Conservation (phyloP, 1,284 basidiomycete species). For the Marasmius fiardii region DNA sequence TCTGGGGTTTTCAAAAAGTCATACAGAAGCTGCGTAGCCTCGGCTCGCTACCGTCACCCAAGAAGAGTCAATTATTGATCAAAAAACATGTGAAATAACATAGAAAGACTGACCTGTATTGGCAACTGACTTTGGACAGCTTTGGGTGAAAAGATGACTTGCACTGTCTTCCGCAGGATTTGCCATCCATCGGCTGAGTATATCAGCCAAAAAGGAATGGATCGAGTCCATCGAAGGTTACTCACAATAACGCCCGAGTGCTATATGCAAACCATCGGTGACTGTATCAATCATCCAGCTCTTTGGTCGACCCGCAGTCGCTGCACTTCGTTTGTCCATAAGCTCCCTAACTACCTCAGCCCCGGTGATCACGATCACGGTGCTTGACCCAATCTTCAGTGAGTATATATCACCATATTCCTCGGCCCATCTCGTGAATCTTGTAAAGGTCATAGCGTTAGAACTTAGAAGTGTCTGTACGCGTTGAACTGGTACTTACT, state of each 20-base stretch:
- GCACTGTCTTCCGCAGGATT: slow-evolving; percentile 24
- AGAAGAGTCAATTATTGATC: too few species aligned
- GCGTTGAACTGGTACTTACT: too few species aligned
- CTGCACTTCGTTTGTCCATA: slow-evolving; percentile 22
- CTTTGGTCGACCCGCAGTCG: slow-evolving; percentile 21
- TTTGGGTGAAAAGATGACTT: slow-evolving; percentile 23
- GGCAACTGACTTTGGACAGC: slow-evolving; percentile 21
- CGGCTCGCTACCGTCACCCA: slow-evolving; percentile 21
- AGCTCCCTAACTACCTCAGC: slow-evolving; percentile 20
- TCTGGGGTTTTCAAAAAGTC: slow-evolving; percentile 27
- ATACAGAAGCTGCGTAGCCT: slow-evolving; percentile 30
- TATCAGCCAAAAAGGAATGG: not conserved
- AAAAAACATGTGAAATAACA: too few species aligned
- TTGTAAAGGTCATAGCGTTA: too few species aligned
- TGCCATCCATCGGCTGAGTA: slow-evolving; percentile 24
- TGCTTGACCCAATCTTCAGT: slow-evolving; percentile 8
- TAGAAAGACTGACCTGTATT: slow-evolving; percentile 23
- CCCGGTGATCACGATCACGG: slow-evolving; percentile 21
- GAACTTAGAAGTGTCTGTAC: too few species aligned
- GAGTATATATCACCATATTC: slow-evolving; percentile 3
- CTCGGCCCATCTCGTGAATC: slow-evolving; percentile 4
- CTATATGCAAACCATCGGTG: slow-evolving; percentile 18
- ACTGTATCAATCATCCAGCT: slow-evolving; percentile 20
- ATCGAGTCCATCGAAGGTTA: not conserved
- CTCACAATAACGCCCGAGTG: slow-evolving; percentile 16